phyloP scores from a whole-genome alignment of 371 early-diverging fungal species.

The Zychaea mexicana region DNA sequence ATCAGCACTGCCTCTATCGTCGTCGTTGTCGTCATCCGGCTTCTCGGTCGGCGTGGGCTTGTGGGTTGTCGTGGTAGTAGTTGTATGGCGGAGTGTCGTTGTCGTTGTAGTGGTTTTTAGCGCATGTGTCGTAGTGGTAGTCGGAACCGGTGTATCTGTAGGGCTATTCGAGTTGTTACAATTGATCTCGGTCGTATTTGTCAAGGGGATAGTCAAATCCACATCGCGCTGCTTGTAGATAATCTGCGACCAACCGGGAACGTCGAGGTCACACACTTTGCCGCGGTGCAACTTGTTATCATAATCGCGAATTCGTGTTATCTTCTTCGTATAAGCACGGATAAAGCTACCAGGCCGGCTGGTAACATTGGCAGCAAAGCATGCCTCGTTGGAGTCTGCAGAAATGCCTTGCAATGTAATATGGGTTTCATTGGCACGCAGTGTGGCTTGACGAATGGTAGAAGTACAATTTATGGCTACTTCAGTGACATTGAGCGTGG shows the following conservation, averaged over 20 bases:
- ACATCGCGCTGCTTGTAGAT: constrained; percentile 4
- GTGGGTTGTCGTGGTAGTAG: constrained; percentile 15
- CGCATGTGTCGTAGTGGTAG: constrained; percentile 13
- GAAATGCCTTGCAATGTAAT: constrained; percentile 14
- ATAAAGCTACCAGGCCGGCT: constrained; percentile 13
- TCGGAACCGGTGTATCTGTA: neutral
- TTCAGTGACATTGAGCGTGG: neutral
- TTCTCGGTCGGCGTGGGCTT: constrained; percentile 13
- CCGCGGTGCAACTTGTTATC: constrained; percentile 7
- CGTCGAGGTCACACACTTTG: constrained; percentile 11
- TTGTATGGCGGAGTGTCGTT: constrained; percentile 8
- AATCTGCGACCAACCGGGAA: constrained; percentile 12
- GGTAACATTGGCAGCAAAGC: constrained; percentile 2
- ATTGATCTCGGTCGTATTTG: constrained; percentile 5
- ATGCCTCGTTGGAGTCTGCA: neutral
- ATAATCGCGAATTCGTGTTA: constrained; percentile 9
- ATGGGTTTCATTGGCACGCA: constrained; percentile 7
- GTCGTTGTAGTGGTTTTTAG: constrained; percentile 13
- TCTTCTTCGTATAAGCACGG: constrained; percentile 1
- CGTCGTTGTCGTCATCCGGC: neutral
- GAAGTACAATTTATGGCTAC: constrained; percentile 7
- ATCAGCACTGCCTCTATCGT: neutral
- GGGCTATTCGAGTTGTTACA: constrained; percentile 2
- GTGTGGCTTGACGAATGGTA: constrained; percentile 8
- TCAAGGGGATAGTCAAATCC: constrained; percentile 16